Evolutionary conservation across 2,329 filamentous ascomycete genomes (phyloP), one percentile per base, ranked within the genome.

Genomic region (Paecilomyces fulvus): DNA sequence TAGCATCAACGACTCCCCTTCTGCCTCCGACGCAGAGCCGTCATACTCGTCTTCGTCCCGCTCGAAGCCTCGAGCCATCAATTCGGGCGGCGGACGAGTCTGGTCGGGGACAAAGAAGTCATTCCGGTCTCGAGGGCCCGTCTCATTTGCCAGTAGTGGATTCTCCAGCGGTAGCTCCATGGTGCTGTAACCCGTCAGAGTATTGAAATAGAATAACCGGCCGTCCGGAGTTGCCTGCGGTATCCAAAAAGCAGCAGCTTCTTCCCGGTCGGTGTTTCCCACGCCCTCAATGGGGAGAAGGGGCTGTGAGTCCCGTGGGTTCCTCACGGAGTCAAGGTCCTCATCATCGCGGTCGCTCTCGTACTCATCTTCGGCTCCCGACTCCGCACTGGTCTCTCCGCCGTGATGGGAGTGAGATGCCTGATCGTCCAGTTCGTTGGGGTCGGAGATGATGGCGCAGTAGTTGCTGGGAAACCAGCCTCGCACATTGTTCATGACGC

Each of bases 391-490:
- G 49, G 74, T 68, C 55, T 82, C 75, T 54, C 80, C 81, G 55
- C 83, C 79, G 55, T 80, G 72, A 53, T 78, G 79, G 49, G 71
- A 79, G 63, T 81, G 83, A 54, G 81, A 80, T 61, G 78, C 77
- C 12, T 80, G 76, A 55, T 89, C 85, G 48, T 83, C 80, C 30
- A 87, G 79, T 60, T 95, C 89, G 64, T 90, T 87, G 53, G 87
- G 82, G 64, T 85, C 86, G 58, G 85, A 83, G 65, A 97, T 88
- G 61, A 94, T 85, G 63, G 90, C 86, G 77, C 94, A 97, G 77
- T 99, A 99, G 74, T 99, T 99, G 80, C 92, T 97, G 37, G 94
- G 94, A 73, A 99, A 99, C 94, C 94, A 99, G 71, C 94, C 94
- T 70, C 94, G 87, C 64, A 96, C 89, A 58, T 92, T 90, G 68